These are phyloP conservation scores for Candida mesenterica DNA, from an alignment of 1,139 yeast genomes.

Conservation along the genomic window DNA sequence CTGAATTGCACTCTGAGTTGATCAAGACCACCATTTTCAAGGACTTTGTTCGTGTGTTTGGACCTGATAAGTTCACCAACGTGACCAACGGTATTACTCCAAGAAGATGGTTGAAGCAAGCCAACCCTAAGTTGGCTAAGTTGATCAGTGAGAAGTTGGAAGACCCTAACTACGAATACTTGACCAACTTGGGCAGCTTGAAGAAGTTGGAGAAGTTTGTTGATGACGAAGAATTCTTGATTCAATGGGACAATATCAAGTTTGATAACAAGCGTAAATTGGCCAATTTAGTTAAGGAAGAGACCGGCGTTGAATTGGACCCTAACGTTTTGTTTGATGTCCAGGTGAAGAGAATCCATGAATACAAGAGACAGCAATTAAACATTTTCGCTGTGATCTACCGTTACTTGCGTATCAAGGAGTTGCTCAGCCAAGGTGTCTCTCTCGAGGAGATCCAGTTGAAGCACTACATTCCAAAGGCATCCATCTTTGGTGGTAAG, in stretches of 20 bases:
- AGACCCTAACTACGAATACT: constrained; percentile 58
- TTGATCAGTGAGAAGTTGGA: constrained; percentile 73
- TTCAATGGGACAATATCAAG: constrained; percentile 72
- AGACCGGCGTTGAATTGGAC: constrained; percentile 68
- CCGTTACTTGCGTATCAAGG: constrained; percentile 76
- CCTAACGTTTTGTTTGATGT: constrained; percentile 80
- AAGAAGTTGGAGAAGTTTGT: constrained; percentile 66
- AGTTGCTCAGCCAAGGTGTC: constrained; percentile 49
- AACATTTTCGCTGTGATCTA: constrained; percentile 86
- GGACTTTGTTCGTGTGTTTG: constrained; percentile 83
- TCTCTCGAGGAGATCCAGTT: constrained; percentile 57
- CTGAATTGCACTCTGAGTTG: constrained; percentile 90
- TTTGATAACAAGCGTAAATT: constrained; percentile 65
- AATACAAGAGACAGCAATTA: constrained; percentile 92
- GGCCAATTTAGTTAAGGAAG: constrained; percentile 65
- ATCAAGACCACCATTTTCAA: constrained; percentile 86
- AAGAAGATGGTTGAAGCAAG: constrained; percentile 94
- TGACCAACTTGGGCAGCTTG: constrained; percentile 67
- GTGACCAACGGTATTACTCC: constrained; percentile 97
- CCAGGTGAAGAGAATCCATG: constrained; percentile 94
- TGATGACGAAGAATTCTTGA: constrained; percentile 67
- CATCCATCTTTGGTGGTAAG: constrained; percentile 87
- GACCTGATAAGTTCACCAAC: constrained; percentile 79
- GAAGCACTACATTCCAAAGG: constrained; percentile 68
- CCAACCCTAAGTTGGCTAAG: constrained; percentile 75